A percentile compares a stretch with the other conserved stretches of the same genome.
phyloP scores from a whole-genome alignment of 495 filamentous ascomycete genomes.

The Bryoglossum gracile region DNA sequence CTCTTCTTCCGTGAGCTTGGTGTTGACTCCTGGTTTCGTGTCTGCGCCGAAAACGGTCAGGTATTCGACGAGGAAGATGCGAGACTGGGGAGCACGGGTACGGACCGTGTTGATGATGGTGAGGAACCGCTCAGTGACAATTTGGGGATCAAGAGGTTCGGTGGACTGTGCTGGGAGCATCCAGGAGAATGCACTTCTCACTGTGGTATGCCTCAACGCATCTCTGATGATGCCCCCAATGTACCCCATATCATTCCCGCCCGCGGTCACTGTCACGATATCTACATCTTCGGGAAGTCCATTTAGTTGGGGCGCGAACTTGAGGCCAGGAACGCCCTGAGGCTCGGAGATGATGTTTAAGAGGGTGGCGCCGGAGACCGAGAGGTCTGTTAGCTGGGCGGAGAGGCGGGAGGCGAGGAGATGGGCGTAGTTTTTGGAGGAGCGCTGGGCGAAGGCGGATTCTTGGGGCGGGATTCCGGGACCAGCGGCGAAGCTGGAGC shows the following conservation, averaged over 20 bases:
- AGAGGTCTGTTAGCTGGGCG: constrained; percentile 34
- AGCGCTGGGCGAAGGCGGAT: constrained; percentile 29
- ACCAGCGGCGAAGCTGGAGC: constrained; percentile 41
- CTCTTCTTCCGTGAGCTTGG: constrained; percentile 30
- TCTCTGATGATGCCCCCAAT: constrained; percentile 35
- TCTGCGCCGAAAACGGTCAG: constrained; percentile 34
- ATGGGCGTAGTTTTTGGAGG: constrained; percentile 36
- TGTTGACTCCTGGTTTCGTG: constrained; percentile 28
- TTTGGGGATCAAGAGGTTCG: constrained; percentile 18
- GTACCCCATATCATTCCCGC: constrained; percentile 41
- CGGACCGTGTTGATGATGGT: constrained; percentile 34
- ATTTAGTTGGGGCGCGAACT: constrained; percentile 34
- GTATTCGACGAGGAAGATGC: constrained; percentile 38
- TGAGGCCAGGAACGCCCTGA: constrained; percentile 23
- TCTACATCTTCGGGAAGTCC: constrained; percentile 31
- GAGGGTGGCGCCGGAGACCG: constrained; percentile 38
- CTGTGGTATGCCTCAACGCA: not conserved
- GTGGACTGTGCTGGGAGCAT: constrained; percentile 1
- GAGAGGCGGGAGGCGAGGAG: constrained; percentile 30
- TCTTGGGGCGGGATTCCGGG: constrained; percentile 35
- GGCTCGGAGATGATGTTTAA: constrained; percentile 34
- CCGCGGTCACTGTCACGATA: constrained; percentile 35
- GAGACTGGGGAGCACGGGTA: constrained; percentile 29
- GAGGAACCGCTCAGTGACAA: constrained; percentile 27
- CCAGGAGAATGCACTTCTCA: constrained; percentile 4